A percentile compares a stretch with the other conserved stretches of the same genome.
phyloP scores from a whole-genome alignment of 108 stramenopile species.

The Skeletonema potamos region DNA sequence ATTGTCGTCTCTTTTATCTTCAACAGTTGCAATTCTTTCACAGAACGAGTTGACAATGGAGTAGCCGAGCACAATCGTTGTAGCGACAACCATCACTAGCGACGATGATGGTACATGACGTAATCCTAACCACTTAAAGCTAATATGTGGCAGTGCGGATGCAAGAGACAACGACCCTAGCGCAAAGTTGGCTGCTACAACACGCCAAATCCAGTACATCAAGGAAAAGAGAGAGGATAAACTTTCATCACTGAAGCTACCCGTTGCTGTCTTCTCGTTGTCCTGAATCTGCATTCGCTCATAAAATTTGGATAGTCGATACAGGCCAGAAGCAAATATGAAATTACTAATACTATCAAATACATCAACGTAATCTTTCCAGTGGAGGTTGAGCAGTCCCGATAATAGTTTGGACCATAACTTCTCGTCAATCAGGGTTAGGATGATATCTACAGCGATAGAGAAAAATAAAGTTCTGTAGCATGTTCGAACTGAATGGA shows the following conservation, averaged over 20 bases:
- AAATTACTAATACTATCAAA: not conserved
- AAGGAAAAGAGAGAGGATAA: not conserved
- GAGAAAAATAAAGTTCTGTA: not conserved
- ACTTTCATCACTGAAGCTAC: not conserved
- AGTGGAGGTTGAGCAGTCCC: not conserved
- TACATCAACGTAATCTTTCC: conserved; percentile 3
- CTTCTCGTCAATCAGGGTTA: not conserved
- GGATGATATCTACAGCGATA: not conserved
- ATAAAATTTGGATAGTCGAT: not conserved
- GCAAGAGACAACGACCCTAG: not conserved
- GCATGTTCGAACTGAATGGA: not conserved
- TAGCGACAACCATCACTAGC: not conserved
- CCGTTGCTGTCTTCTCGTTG: too few species aligned
- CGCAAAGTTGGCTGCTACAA: not conserved
- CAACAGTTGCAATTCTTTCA: not conserved
- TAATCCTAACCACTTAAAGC: not conserved
- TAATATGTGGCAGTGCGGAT: not conserved
- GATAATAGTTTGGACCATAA: not conserved
- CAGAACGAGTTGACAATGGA: not conserved
- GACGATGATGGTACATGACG: not conserved
- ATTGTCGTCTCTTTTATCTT: not conserved
- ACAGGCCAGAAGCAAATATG: not conserved
- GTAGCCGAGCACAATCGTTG: not conserved
- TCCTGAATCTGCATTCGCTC: not conserved
- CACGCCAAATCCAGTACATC: not conserved